Percentiles rank a stretch among this genome's conserved stretches.
Evolutionary conservation across 768 basidiomycete genomes (phyloP).

Genomic region (Lactarius sanguifluus): DNA sequence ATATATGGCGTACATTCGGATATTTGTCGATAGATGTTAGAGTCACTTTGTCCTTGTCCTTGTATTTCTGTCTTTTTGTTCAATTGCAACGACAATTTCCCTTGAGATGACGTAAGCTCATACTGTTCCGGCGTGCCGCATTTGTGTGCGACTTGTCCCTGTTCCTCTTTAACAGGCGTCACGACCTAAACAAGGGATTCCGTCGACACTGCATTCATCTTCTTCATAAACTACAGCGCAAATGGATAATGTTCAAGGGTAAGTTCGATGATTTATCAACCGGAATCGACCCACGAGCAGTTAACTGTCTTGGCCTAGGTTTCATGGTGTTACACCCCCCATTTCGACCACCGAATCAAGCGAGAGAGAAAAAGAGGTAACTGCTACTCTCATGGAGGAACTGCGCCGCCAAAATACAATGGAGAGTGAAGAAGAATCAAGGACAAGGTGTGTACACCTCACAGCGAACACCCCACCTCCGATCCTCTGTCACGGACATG

Average conservation of each 20-base stretch:
- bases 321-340: constrained; percentile 81
- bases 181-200: constrained; percentile 1
- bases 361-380: constrained; percentile 80
- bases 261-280: constrained; percentile 1
- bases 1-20: not conserved
- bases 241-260: constrained; percentile 28
- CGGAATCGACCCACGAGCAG: not conserved
- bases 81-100: not conserved
- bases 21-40: not conserved
- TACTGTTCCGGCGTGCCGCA: not conserved
- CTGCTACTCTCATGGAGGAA: constrained; percentile 85
- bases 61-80: not conserved
- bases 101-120: constrained; percentile 17
- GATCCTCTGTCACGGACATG: constrained; percentile 1
- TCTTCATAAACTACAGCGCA: not conserved
- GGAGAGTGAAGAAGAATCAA: constrained; percentile 85
- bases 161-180: not conserved
- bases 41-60: not conserved
- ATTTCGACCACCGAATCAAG: constrained; percentile 76
- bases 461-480: not conserved
- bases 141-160: not conserved
- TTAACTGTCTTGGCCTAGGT: constrained; percentile 43
- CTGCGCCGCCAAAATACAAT: constrained; percentile 82
- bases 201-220: not conserved
- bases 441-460: constrained; percentile 60